Base-by-base conservation (phyloP, 1,284 basidiomycete genomes). In the Mycena sp. region DNA sequence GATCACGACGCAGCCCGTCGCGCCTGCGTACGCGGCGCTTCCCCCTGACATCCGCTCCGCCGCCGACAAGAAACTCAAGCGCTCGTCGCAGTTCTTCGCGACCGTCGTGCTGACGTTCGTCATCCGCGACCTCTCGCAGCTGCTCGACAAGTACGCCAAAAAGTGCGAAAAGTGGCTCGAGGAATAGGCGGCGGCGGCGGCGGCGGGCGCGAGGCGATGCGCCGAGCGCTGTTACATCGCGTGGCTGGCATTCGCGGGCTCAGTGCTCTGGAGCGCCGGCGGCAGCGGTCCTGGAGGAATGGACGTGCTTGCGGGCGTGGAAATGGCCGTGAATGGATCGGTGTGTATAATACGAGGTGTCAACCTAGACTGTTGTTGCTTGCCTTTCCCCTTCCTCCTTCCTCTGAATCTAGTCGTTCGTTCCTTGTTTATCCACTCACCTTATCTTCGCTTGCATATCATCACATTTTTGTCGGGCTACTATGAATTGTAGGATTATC, bases 71-170 rank as follows among this genome's bases (percentile, higher is more conserved):
- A 91, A 90, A 71, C 83, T 99, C 58, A 88, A 85, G 70, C 87
- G 91, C 61, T 84, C 88, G 7, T 94, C 94, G 17, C 94, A 98
- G 71, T 99, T 99, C 77, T 95, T 98, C 69, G 91, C 91, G 6
- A 91, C 85, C 43, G 94, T 98, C 58, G 86, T 99, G 45, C 83
- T 98, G 58, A 93, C 93, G 10, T 98, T 98, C 76, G 93, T 99
- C 67, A 86, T 99, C 71, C 90, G 92, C 50, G 91, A 93, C 74
- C 82, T 93, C 68, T 90, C 91, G 51, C 88, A 88, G 70, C 81
- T 98, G 60, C 83, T 98, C 69, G 96, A 98, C 81, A 96, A 95
- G 79, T 95, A 93, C 75, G 92, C 89, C 68, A 94, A 94, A 83
- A 92, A 92, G 74, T 92, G 91, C 77, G 92, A 93, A 78, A 93